Evolutionary conservation across 2,329 filamentous ascomycete species (phyloP).

Genomic region (Diaporthe longicolla): DNA sequence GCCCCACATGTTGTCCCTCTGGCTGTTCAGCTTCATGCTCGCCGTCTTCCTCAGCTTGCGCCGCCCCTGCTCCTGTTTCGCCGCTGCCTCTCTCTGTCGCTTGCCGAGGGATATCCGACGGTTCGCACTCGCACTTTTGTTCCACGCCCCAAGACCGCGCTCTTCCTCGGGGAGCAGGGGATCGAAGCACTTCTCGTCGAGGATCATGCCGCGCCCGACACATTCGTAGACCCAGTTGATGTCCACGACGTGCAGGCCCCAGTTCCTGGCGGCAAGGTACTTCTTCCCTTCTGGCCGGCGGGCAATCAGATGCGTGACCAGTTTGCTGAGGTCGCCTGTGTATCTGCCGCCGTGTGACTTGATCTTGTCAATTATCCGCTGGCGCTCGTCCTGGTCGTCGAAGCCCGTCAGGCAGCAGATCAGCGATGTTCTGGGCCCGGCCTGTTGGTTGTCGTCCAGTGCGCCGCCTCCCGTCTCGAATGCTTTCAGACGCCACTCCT

Average conservation of each 20-base stretch:
- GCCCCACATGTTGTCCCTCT: conserved; percentile 89
- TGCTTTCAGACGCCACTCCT: conserved; percentile 73
- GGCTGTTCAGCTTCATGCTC: conserved; percentile 84
- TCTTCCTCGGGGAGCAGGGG: conserved; percentile 77
- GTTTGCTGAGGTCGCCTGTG: conserved; percentile 87
- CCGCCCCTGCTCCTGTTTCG: conserved; percentile 69
- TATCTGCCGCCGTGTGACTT: conserved; percentile 83
- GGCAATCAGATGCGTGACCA: conserved; percentile 90
- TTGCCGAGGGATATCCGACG: conserved; percentile 69
- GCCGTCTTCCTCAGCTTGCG: conserved; percentile 90
- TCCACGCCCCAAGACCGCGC: conserved; percentile 85
- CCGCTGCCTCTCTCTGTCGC: conserved; percentile 66
- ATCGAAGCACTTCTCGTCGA: conserved; percentile 90
- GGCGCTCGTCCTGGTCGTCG: conserved; percentile 73
- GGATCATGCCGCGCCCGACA: conserved; percentile 86
- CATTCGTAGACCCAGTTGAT: conserved; percentile 90
- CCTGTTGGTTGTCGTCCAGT: conserved; percentile 48
- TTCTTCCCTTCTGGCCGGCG: conserved; percentile 86
- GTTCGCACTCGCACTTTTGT: conserved; percentile 61
- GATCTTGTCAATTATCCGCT: conserved; percentile 78
- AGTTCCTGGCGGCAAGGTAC: conserved; percentile 87
- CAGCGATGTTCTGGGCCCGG: conserved; percentile 57
- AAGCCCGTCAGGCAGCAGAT: conserved; percentile 71
- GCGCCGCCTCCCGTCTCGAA: conserved; percentile 69
- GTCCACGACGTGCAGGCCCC: conserved; percentile 85